These are phyloP conservation scores for Lasiosphaeria hispida DNA, from an alignment of 495 filamentous ascomycete genomes.

Conservation along the genomic window DNA sequence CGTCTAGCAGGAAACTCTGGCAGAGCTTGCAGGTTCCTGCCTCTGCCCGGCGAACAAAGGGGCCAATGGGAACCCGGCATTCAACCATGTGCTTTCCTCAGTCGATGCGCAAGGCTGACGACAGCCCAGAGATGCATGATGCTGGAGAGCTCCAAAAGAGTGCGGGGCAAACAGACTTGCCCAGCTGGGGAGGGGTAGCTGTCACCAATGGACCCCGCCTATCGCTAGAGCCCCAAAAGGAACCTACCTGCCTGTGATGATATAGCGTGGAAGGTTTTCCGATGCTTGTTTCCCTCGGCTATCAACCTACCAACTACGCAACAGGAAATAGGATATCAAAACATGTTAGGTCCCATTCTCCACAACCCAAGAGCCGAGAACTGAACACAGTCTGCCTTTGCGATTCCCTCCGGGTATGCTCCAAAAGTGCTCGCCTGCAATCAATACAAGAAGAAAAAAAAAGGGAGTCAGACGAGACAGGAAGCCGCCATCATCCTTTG, in stretches of 20 bases:
- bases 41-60: not conserved
- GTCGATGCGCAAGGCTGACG: constrained; percentile 22
- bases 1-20: no score
- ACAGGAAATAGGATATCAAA: not conserved
- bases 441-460: constrained; percentile 1
- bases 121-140: constrained; percentile 4
- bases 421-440: not conserved
- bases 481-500: not conserved
- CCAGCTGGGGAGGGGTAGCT: no score
- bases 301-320: no score
- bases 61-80: constrained; percentile 26
- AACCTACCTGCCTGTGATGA: no score
- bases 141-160: not conserved
- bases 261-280: no score
- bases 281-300: no score
- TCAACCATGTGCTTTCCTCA: constrained; percentile 25
- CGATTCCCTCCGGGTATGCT: constrained; percentile 7
- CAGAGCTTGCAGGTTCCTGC: no score
- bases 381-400: constrained; percentile 6
- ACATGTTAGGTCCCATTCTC: not conserved
- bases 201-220: no score
- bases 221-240: no score
- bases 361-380: not conserved
- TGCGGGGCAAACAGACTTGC: constrained; percentile 20
- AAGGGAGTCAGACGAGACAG: not conserved